A percentile compares a stretch with the other conserved stretches of the same genome.
phyloP scores from a whole-genome alignment of 805 yeast genomes.

The Candida tammaniensis region DNA sequence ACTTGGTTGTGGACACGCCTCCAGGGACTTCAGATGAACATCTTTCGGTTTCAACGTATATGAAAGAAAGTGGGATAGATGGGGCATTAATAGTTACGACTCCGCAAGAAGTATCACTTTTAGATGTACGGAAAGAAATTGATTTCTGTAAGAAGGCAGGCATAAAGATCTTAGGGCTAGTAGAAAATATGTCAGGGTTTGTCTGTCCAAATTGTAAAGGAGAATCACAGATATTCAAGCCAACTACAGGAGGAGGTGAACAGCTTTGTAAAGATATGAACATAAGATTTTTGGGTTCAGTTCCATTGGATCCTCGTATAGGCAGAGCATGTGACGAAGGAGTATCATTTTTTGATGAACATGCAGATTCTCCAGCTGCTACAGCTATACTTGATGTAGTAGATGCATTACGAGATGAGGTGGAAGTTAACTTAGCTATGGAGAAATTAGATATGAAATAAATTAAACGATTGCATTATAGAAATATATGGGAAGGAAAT shows the following conservation, averaged over 20 bases:
- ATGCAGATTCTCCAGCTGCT: conserved; percentile 92
- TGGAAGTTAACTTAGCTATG: conserved; percentile 27
- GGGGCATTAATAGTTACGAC: conserved; percentile 96
- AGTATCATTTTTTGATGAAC: conserved; percentile 72
- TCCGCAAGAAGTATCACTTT: conserved; percentile 94
- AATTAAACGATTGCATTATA: too few species aligned
- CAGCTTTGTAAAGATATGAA: conserved; percentile 75
- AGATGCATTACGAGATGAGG: conserved; percentile 59
- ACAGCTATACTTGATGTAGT: conserved; percentile 83
- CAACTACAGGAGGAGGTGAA: conserved; percentile 97
- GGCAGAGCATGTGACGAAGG: conserved; percentile 89
- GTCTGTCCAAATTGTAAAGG: conserved; percentile 95
- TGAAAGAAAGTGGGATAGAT: conserved; percentile 88
- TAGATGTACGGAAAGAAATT: conserved; percentile 94
- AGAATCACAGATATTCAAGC: conserved; percentile 83
- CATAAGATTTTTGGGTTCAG: conserved; percentile 82
- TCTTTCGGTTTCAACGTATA: conserved; percentile 78
- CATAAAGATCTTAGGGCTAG: conserved; percentile 81
- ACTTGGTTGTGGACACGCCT: conserved; percentile 90
- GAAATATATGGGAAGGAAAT: neutral
- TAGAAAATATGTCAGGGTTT: conserved; percentile 98
- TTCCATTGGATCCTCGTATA: conserved; percentile 93
- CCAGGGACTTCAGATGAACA: conserved; percentile 99
- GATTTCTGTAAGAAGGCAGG: conserved; percentile 92
- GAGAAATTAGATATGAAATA: conserved; percentile 14